phyloP scores from a whole-genome alignment of 2,329 filamentous ascomycete genomes.

The Venturia carpophila region DNA sequence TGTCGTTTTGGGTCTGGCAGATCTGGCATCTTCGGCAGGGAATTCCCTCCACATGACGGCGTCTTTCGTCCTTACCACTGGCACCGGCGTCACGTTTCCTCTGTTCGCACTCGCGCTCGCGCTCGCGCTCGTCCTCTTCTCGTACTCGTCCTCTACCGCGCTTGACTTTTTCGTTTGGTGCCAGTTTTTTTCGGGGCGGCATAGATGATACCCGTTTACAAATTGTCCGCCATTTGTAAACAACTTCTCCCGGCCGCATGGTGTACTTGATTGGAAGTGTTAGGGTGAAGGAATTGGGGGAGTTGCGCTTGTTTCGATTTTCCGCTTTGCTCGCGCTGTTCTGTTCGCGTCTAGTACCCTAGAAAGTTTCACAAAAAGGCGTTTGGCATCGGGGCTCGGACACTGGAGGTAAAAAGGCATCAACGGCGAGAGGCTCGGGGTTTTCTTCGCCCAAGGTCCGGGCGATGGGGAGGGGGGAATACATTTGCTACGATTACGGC shows the following conservation, averaged over 20 bases:
- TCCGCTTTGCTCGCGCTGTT: background rate
- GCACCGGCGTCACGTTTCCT: too few relatives aligned
- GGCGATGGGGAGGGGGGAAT: background rate
- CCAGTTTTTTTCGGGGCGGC: background rate
- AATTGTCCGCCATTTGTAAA: background rate
- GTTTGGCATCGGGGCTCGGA: background rate
- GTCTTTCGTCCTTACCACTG: too few relatives aligned
- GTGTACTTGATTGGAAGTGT: background rate
- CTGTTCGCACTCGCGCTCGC: too few relatives aligned
- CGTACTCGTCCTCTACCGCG: background rate
- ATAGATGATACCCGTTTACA: background rate
- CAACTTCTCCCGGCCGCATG: background rate
- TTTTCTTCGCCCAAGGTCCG: background rate
- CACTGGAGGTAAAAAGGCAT: background rate
- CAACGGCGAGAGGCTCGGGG: background rate
- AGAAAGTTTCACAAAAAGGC: background rate
- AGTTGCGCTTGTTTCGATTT: background rate
- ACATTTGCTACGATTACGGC: background rate
- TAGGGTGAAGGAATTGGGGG: background rate
- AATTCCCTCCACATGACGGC: too few relatives aligned
- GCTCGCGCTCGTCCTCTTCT: too few relatives aligned
- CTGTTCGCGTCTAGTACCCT: background rate
- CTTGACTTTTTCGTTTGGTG: background rate
- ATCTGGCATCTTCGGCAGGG: background rate
- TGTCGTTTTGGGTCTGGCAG: background rate